These are phyloP conservation scores for Oryza meyeriana DNA, from an alignment of 176 grass and related monocot species.

Conservation along the genomic window DNA sequence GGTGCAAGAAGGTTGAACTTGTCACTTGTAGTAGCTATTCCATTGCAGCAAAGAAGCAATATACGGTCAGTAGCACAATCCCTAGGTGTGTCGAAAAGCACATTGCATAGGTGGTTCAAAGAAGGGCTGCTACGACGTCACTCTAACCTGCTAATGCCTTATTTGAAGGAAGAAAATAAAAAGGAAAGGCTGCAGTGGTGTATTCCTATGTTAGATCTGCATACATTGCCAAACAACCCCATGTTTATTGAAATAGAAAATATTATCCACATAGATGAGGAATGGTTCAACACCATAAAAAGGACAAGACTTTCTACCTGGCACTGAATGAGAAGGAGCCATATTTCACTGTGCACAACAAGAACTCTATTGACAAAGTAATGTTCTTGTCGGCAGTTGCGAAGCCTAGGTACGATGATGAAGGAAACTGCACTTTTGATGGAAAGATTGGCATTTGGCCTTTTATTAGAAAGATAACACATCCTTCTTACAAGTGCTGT, in stretches of 20 bases:
- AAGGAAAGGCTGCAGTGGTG: neutral
- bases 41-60: too few relatives aligned
- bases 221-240: neutral
- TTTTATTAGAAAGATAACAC: neutral
- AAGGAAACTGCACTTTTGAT: neutral
- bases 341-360: neutral
- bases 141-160: neutral
- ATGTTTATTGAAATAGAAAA: neutral
- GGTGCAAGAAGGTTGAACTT: too few relatives aligned
- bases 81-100: too few relatives aligned
- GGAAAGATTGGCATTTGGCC: too few relatives aligned
- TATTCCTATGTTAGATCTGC: neutral
- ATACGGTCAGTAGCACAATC: too few relatives aligned
- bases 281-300: neutral
- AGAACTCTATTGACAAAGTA: neutral
- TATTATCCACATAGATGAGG: neutral
- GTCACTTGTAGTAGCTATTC: too few relatives aligned
- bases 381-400: neutral
- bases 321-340: neutral
- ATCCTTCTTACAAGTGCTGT: too few relatives aligned
- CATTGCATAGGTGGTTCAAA: too few relatives aligned
- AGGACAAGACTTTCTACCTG: neutral
- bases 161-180: neutral
- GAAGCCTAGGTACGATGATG: neutral
- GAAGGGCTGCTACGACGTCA: neutral